Conservation (phyloP, 1,284 basidiomycete genomes). For the Leccinum angustisporum region DNA sequence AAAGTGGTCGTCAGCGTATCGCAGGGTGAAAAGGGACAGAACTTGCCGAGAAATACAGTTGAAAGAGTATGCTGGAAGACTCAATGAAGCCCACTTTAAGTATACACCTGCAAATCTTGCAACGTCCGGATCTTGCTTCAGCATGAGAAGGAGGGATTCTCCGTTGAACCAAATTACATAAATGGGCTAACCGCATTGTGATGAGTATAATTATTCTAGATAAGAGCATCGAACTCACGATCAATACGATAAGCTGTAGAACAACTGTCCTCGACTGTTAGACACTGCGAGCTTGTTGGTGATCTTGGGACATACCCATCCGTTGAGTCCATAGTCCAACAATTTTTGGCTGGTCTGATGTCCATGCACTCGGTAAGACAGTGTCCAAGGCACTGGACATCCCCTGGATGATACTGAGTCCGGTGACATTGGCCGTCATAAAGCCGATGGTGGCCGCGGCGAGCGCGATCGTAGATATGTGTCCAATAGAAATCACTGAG, state of each 20-base stretch:
- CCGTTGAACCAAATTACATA: slow-evolving; percentile 78
- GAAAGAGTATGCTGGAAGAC: slow-evolving; percentile 87
- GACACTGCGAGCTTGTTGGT: not conserved
- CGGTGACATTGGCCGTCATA: slow-evolving; percentile 81
- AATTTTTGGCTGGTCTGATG: slow-evolving; percentile 75
- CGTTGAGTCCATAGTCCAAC: slow-evolving; percentile 92
- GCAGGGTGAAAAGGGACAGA: slow-evolving; percentile 15
- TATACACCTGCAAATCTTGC: slow-evolving; percentile 78
- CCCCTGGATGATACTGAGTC: slow-evolving; percentile 79
- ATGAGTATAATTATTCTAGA: not conserved
- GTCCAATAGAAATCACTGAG: slow-evolving; percentile 82
- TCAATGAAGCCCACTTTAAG: slow-evolving; percentile 75
- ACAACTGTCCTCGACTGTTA: slow-evolving; percentile 47
- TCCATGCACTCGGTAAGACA: slow-evolving; percentile 89
- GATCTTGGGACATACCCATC: slow-evolving; percentile 56
- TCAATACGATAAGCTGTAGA: slow-evolving; percentile 58
- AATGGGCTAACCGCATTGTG: slow-evolving; percentile 51
- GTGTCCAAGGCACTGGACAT: slow-evolving; percentile 87
- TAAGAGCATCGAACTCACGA: slow-evolving; percentile 44
- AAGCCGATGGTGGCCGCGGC: slow-evolving; percentile 85
- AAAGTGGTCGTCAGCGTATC: slow-evolving; percentile 29
- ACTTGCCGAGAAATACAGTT: slow-evolving; percentile 65
- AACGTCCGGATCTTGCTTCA: slow-evolving; percentile 87
- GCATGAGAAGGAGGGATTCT: slow-evolving; percentile 71
- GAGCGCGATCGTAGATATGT: slow-evolving; percentile 79